Evolutionary conservation across 371 early-diverging fungal species (phyloP).

Genomic region (Coemansia sp.): DNA sequence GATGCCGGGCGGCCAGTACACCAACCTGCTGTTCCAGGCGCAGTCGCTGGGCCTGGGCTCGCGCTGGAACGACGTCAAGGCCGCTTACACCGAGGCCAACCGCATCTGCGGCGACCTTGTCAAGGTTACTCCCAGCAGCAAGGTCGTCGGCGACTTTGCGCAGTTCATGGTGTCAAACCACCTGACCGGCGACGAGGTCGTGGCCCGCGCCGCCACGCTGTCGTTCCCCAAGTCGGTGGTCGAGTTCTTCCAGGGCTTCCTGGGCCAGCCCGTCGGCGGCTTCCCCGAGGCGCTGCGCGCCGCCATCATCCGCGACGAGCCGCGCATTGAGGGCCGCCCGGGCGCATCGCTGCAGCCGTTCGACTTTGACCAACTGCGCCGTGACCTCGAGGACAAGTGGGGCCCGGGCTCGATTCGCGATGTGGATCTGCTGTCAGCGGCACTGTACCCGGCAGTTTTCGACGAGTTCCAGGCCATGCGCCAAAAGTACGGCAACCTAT

Average conservation of each 20-base stretch:
- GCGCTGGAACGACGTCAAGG: conserved; percentile 91
- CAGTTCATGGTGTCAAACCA: conserved; percentile 95
- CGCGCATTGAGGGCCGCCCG: conserved; percentile 81
- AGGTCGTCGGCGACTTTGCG: conserved; percentile 96
- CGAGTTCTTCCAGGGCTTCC: conserved; percentile 93
- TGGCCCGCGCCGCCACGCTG: conserved; percentile 69
- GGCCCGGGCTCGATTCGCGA: conserved; percentile 72
- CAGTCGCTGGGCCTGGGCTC: conserved; percentile 89
- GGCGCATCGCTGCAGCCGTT: conserved; percentile 78
- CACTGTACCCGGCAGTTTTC: conserved; percentile 92
- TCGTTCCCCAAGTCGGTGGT: conserved; percentile 92
- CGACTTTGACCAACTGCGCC: conserved; percentile 72
- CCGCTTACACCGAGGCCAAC: conserved; percentile 88
- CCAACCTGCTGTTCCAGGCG: conserved; percentile 95
- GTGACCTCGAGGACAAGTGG: conserved; percentile 74
- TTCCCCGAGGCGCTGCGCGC: conserved; percentile 89
- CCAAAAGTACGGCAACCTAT: conserved; percentile 80
- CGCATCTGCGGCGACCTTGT: conserved; percentile 90
- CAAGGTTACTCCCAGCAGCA: conserved; percentile 96
- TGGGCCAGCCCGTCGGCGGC: conserved; percentile 92
- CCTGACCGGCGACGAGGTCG: conserved; percentile 70
- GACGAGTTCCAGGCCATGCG: conserved; percentile 77
- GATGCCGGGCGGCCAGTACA: conserved; percentile 97
- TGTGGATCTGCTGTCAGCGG: conserved; percentile 82
- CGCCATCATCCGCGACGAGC: conserved; percentile 73